These are phyloP conservation scores for Citrus cavaleriei DNA, from an alignment of 345 rosid species.

Conservation along the genomic window DNA sequence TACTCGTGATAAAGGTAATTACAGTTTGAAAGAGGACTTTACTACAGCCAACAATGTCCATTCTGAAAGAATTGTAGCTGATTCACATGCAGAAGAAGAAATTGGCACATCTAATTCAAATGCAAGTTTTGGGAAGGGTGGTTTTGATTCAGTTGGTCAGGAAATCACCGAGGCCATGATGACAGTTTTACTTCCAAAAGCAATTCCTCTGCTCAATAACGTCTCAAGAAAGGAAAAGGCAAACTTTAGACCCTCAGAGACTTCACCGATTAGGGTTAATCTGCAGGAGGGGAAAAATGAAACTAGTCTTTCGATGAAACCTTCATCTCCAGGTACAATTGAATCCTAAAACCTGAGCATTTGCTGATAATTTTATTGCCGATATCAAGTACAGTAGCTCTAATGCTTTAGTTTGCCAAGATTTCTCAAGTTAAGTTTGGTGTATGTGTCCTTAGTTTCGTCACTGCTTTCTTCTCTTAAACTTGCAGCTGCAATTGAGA, in stretches of 20 bases:
- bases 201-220: constrained; percentile 69
- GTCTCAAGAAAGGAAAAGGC: constrained; percentile 41
- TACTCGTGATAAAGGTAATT: constrained; percentile 14
- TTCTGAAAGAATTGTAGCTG: constrained; percentile 35
- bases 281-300: constrained; percentile 4
- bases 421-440: not conserved
- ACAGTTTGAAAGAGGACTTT: constrained; percentile 29
- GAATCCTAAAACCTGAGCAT: not conserved
- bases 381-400: not conserved
- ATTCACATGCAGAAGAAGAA: constrained; percentile 43
- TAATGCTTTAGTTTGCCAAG: not conserved
- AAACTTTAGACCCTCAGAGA: constrained; percentile 14
- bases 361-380: not conserved
- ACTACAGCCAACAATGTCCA: constrained; percentile 21
- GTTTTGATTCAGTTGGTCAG: constrained; percentile 52
- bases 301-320: constrained; percentile 21
- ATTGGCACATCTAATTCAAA: constrained; percentile 34
- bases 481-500: constrained; percentile 31
- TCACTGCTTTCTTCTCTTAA: constrained; percentile 13
- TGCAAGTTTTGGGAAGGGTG: constrained; percentile 39
- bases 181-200: constrained; percentile 87
- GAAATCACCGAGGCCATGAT: constrained; percentile 71
- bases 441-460: not conserved
- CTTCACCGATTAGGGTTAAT: constrained; percentile 15
- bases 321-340: constrained; percentile 32